These are phyloP conservation scores for Curvularia verruculosa DNA, from an alignment of 2,329 filamentous ascomycete species.

Conservation along the genomic window DNA sequence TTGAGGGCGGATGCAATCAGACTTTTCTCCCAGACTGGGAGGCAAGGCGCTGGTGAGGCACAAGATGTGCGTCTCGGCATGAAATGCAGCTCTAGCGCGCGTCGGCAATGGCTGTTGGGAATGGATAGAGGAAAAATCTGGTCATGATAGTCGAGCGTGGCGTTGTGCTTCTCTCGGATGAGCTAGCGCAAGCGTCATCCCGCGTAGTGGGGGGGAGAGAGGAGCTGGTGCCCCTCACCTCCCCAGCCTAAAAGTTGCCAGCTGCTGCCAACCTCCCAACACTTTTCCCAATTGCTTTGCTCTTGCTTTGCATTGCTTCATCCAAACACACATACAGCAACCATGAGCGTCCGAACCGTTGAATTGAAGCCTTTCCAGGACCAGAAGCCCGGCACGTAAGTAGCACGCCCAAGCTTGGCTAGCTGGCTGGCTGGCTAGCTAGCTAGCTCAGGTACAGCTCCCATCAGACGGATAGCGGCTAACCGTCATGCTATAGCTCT, in stretches of 20 bases:
- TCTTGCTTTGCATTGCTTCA: slow-evolving; percentile 29
- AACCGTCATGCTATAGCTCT: slow-evolving; percentile 65
- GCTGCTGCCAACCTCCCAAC: slow-evolving; percentile 17
- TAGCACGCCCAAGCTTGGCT: slow-evolving; percentile 42
- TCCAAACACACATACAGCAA: slow-evolving; percentile 27
- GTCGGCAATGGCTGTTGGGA: slow-evolving; percentile 11
- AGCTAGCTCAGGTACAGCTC: slow-evolving; percentile 12
- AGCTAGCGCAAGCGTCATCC: slow-evolving; percentile 39
- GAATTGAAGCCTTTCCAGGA: slow-evolving; percentile 85
- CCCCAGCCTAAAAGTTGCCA: slow-evolving; percentile 37
- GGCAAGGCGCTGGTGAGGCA: neutral
- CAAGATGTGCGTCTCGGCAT: slow-evolving; percentile 2
- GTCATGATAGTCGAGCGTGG: slow-evolving; percentile 13
- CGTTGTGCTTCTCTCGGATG: slow-evolving; percentile 15
- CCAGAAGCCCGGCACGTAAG: slow-evolving; percentile 99
- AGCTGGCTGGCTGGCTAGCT: too few relatives aligned
- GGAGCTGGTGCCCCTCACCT: slow-evolving; percentile 34
- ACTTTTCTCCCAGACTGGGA: neutral
- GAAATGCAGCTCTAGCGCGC: slow-evolving; percentile 9
- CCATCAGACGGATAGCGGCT: slow-evolving; percentile 29
- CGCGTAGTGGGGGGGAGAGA: slow-evolving; percentile 31
- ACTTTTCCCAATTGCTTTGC: slow-evolving; percentile 28
- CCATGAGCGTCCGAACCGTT: slow-evolving; percentile 76
- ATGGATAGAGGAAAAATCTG: slow-evolving; percentile 19
- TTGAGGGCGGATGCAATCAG: slow-evolving; percentile 1